These are phyloP conservation scores for Colletotrichum spinosum DNA, from an alignment of 2,329 filamentous ascomycete species.

Conservation along the genomic window DNA sequence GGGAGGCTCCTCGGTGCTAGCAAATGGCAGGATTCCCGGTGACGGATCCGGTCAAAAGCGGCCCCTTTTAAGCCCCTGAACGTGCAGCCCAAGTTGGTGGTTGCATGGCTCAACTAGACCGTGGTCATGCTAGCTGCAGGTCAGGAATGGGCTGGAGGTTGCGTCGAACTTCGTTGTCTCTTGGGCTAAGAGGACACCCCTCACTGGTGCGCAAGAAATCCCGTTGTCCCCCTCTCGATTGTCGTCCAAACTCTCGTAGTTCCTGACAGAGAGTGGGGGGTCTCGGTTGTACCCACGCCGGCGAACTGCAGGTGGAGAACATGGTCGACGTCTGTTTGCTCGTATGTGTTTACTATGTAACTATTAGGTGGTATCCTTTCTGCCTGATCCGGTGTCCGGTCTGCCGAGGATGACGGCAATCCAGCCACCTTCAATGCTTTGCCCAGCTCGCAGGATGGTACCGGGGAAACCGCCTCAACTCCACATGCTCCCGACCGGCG, in stretches of 20 bases:
- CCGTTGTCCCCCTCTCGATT: constrained; percentile 12
- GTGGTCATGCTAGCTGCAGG: constrained; percentile 32
- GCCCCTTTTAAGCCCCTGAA: constrained; percentile 28
- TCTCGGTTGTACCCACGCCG: background rate
- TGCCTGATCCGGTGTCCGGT: too few species aligned
- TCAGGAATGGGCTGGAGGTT: constrained; percentile 11
- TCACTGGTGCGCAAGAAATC: constrained; percentile 16
- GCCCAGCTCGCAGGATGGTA: too few species aligned
- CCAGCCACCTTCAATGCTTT: too few species aligned
- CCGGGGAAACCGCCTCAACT: background rate
- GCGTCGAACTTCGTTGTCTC: constrained; percentile 3
- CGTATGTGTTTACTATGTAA: too few species aligned
- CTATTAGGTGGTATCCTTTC: too few species aligned
- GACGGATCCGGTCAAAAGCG: constrained; percentile 36
- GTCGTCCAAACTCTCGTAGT: constrained; percentile 10
- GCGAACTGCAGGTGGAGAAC: background rate
- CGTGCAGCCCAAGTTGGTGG: constrained; percentile 21
- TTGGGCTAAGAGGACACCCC: constrained; percentile 5
- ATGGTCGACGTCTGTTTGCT: background rate
- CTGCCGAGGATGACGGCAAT: constrained; percentile 23
- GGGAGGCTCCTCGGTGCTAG: constrained; percentile 6
- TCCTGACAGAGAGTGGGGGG: constrained; percentile 18
- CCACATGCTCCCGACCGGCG: background rate
- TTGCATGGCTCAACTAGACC: constrained; percentile 20
- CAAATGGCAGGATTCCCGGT: constrained; percentile 22